Evolutionary conservation across 176 grass and related monocot species (phyloP).

Genomic region (Oryza rufipogon): DNA sequence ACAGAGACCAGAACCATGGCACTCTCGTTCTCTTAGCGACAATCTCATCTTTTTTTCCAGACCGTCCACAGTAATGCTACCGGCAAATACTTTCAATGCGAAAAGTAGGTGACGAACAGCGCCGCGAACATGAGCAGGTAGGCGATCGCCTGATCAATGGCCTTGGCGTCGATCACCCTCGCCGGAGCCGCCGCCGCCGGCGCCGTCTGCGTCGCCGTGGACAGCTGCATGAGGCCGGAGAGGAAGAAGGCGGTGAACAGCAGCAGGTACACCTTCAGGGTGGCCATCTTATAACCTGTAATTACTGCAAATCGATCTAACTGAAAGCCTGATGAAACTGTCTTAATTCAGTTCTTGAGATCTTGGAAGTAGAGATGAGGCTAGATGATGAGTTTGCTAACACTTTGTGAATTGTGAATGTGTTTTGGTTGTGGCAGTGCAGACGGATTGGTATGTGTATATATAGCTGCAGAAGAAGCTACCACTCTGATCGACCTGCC

Average conservation of each 20-base stretch:
- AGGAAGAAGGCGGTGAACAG: conserved; percentile 37
- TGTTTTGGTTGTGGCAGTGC: no score
- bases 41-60: not conserved
- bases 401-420: no score
- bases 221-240: conserved; percentile 49
- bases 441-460: not conserved
- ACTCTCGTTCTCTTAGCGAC: not conserved
- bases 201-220: not conserved
- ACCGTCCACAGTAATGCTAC: not conserved
- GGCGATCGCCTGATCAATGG: conserved; percentile 29
- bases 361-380: not conserved
- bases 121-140: conserved; percentile 39
- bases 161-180: not conserved
- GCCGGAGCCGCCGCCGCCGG: not conserved
- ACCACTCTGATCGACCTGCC: not conserved
- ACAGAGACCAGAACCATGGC: not conserved
- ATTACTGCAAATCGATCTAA: not conserved
- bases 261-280: conserved; percentile 23
- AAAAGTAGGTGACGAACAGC: conserved; percentile 35
- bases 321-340: not conserved
- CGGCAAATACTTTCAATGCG: no score
- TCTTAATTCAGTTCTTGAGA: not conserved
- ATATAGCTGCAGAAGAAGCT: conserved; percentile 3
- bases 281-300: not conserved
- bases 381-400: not conserved